Evolutionary conservation across 257 asterid species (phyloP).

Genomic region (Solanum chmielewskii): DNA sequence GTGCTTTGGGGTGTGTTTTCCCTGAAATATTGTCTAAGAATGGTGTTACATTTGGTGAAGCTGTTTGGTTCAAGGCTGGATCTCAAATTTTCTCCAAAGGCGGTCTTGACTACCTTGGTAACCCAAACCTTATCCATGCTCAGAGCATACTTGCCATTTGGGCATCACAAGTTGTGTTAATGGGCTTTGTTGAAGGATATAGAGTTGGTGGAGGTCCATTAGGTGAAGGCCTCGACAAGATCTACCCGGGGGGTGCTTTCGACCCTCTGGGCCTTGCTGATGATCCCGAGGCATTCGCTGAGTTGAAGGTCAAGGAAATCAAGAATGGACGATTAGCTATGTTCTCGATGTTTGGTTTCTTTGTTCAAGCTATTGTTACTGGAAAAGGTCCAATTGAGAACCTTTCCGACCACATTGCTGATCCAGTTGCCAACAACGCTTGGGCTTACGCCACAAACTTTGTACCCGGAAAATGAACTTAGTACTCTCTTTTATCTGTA

Average conservation of each 20-base stretch:
- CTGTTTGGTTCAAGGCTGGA: slow-evolving; percentile 94
- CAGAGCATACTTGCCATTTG: slow-evolving; percentile 85
- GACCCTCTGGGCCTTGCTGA: slow-evolving; percentile 69
- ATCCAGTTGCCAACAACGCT: slow-evolving; percentile 78
- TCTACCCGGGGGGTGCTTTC: slow-evolving; percentile 71
- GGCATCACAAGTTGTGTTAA: slow-evolving; percentile 71
- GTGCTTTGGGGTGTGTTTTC: slow-evolving; percentile 77
- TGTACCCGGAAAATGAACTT: slow-evolving; percentile 57
- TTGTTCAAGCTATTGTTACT: slow-evolving; percentile 84
- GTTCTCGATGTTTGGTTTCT: slow-evolving; percentile 69
- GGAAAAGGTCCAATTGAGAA: slow-evolving; percentile 86
- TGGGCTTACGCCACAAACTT: slow-evolving; percentile 89
- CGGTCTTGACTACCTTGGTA: slow-evolving; percentile 74
- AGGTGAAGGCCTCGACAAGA: slow-evolving; percentile 76
- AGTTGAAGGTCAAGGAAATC: slow-evolving; percentile 43
- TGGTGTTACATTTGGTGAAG: slow-evolving; percentile 74
- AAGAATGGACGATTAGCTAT: slow-evolving; percentile 70
- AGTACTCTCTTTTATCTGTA: neutral
- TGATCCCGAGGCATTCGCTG: slow-evolving; percentile 46
- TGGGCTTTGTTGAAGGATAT: slow-evolving; percentile 79
- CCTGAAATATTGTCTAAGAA: slow-evolving; percentile 71
- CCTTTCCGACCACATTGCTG: slow-evolving; percentile 58
- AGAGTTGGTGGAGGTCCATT: slow-evolving; percentile 87
- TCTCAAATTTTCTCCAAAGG: slow-evolving; percentile 91
- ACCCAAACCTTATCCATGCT: slow-evolving; percentile 82